Base-by-base conservation (phyloP, 306 rosid species). In the Senna siamea region DNA sequence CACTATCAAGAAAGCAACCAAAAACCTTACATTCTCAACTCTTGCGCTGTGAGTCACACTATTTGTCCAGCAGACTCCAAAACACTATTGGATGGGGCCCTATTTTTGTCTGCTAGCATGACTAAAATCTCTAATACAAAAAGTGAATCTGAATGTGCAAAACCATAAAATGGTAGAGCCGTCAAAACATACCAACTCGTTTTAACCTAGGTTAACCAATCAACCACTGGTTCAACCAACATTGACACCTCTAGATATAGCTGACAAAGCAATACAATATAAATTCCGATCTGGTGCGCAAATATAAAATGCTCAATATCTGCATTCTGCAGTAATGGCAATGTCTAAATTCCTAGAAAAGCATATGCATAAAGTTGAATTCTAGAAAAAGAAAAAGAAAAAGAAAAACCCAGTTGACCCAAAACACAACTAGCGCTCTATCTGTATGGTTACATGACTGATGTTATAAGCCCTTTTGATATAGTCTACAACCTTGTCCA, bases 391-490 rank as follows among this genome's bases (percentile, higher is more conserved):
- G 7, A 37, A n/a, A 51, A 51, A 51, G 17, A 17, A 7, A 7
- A 73, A 75, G 19, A 63, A 76, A 35, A 17, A 69, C n/a, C 7
- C 48, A 60, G 60, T 60, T 62, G 57, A 8, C 14, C 47, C 14
- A 18, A 32, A 20, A 35, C 28, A 9, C 48, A 17, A 4, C 50
- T 88, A 84, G 38, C 91, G 96, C 83, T 90, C 96, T 43, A 90
- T 78, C 78, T 90, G 96, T 30, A 90, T 83, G 32, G 96, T 90
- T 26, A 90, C 93, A 79, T 90, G 96, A 40, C 93, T 86, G 54
- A 90, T 88, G 80, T 90, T 90, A 57, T 90, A 81, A 51, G 82
- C 96, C 87, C 93, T 86, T 79, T 70, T 80, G 80, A 90, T 88
- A 68, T 90, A 90, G 52, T 83, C 75, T 38, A 87, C 23, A 62